Percentiles rank a stretch among this genome's conserved stretches.
phyloP scores from a whole-genome alignment of 2,329 filamentous ascomycete species.

The Didymella sp. region DNA sequence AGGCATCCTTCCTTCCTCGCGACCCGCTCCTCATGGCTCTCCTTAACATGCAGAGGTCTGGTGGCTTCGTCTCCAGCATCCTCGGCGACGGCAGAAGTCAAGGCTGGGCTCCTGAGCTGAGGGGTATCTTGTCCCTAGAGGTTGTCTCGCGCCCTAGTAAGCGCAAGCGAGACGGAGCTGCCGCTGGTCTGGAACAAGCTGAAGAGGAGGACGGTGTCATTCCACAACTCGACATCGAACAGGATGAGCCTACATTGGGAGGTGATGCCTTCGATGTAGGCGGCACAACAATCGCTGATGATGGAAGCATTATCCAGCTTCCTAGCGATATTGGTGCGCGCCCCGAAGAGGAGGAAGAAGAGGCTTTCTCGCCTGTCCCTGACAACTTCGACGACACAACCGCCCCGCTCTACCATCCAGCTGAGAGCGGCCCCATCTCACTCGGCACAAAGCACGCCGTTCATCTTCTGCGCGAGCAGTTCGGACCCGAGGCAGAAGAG shows the following conservation, averaged over 20 bases:
- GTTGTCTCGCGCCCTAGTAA: conserved; percentile 79
- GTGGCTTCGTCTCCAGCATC: conserved; percentile 86
- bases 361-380: conserved; percentile 44
- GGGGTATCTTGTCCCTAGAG: conserved; percentile 89
- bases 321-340: conserved; percentile 34
- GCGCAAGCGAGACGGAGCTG: conserved; percentile 88
- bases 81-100: conserved; percentile 80
- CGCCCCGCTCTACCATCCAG: conserved; percentile 76
- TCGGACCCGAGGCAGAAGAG: conserved; percentile 75
- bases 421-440: conserved; percentile 85
- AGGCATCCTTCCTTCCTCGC: conserved; percentile 81
- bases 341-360: conserved; percentile 42
- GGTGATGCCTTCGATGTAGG: conserved; percentile 54
- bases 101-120: conserved; percentile 89
- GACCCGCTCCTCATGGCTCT: conserved; percentile 87
- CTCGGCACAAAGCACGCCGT: conserved; percentile 94
- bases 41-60: conserved; percentile 89
- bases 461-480: conserved; percentile 87
- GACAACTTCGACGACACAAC: conserved; percentile 80
- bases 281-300: conserved; percentile 37
- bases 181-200: conserved; percentile 78
- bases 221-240: conserved; percentile 67
- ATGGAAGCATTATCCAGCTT: conserved; percentile 41
- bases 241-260: conserved; percentile 57
- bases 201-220: conserved; percentile 65